These are phyloP conservation scores for Plenodomus tracheiphilus DNA, from an alignment of 2,329 filamentous ascomycete species.

Conservation along the genomic window DNA sequence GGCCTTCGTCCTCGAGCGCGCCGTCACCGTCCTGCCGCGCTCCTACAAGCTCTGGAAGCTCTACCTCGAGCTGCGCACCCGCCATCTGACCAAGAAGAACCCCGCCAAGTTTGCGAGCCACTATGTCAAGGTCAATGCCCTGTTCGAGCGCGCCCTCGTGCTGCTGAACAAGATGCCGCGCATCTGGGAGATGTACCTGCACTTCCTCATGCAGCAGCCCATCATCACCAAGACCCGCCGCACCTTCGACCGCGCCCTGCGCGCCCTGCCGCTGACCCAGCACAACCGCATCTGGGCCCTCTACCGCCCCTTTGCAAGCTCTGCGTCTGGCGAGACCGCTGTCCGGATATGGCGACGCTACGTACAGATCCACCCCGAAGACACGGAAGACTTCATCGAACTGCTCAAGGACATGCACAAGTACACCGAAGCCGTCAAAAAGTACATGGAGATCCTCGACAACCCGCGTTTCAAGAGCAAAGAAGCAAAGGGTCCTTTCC, in stretches of 20 bases:
- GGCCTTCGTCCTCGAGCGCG: constrained; percentile 84
- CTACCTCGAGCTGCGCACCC: constrained; percentile 84
- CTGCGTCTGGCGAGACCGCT: constrained; percentile 85
- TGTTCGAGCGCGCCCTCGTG: constrained; percentile 91
- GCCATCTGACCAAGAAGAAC: constrained; percentile 81
- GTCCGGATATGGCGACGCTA: constrained; percentile 94
- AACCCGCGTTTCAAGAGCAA: constrained; percentile 90
- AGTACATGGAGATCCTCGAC: constrained; percentile 90
- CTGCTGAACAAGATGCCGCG: constrained; percentile 98
- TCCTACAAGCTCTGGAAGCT: constrained; percentile 99
- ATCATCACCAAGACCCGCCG: constrained; percentile 82
- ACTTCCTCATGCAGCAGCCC: constrained; percentile 89
- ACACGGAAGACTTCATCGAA: constrained; percentile 93
- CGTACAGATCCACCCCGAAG: constrained; percentile 95
- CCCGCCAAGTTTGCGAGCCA: constrained; percentile 77
- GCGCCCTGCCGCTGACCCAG: constrained; percentile 89
- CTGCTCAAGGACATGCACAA: constrained; percentile 77
- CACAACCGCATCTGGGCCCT: constrained; percentile 94
- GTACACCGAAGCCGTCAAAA: constrained; percentile 88
- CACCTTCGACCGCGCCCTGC: constrained; percentile 88
- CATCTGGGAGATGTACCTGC: constrained; percentile 97
- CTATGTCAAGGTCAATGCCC: constrained; percentile 89
- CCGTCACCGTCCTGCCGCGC: constrained; percentile 83
- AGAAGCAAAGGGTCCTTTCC: constrained; percentile 90
- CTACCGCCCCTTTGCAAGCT: constrained; percentile 88